Percentiles rank a stretch among this genome's conserved stretches.
These are phyloP conservation scores for Tricholoma hemisulphureum DNA, from an alignment of 768 basidiomycete species.

Conservation along the genomic window DNA sequence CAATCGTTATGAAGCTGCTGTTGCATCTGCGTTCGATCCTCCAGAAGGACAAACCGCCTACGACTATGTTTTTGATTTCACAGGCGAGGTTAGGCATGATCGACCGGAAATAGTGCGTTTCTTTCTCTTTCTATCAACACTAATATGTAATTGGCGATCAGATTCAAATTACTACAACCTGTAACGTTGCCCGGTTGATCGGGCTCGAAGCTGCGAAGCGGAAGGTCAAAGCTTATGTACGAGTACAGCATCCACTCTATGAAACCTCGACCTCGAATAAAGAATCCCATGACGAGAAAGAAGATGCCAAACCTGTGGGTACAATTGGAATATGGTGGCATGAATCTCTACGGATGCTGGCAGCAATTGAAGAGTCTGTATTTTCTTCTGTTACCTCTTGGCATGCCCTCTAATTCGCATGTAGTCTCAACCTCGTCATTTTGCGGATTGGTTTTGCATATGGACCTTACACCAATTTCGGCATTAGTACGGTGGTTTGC, in stretches of 20 bases:
- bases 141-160: conserved; percentile 26
- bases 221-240: conserved; percentile 75
- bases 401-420: conserved; percentile 4
- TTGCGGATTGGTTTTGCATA: conserved; percentile 74
- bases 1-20: conserved; percentile 47
- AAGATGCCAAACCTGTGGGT: conserved; percentile 68
- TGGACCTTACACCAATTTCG: conserved; percentile 76
- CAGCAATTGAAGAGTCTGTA: conserved; percentile 67
- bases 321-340: conserved; percentile 86
- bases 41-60: conserved; percentile 67
- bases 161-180: conserved; percentile 80
- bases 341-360: conserved; percentile 73
- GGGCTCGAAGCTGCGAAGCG: conserved; percentile 79
- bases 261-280: conserved; percentile 59
- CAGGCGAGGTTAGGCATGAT: conserved; percentile 76
- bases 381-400: conserved; percentile 1
- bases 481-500: conserved; percentile 49
- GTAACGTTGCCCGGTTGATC: conserved; percentile 62
- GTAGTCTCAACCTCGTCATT: conserved; percentile 77
- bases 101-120: conserved; percentile 67
- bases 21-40: conserved; percentile 69
- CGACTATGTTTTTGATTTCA: conserved; percentile 81
- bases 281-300: conserved; percentile 64
- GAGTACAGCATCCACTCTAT: conserved; percentile 77
- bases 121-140: conserved; percentile 10